Conservation (phyloP, 1,284 basidiomycete genomes). For the Inonotus hispidus region DNA sequence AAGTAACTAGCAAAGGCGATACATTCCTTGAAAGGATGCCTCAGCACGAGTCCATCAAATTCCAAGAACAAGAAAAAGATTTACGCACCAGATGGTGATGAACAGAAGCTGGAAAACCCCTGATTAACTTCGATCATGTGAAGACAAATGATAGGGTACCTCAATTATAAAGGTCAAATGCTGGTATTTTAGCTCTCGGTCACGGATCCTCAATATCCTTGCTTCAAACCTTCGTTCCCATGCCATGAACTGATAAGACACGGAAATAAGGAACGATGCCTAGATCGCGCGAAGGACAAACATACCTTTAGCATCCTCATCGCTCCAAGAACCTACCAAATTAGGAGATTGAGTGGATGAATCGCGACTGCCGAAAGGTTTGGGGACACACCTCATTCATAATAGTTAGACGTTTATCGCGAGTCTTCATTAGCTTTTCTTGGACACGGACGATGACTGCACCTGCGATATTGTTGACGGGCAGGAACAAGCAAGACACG, state of each 20-base stretch:
- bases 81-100: slow-evolving; percentile 68
- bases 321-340: slow-evolving; percentile 63
- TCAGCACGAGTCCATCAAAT: slow-evolving; percentile 15
- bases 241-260: slow-evolving; percentile 72
- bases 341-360: neutral
- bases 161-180: slow-evolving; percentile 84
- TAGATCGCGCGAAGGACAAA: neutral
- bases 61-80: neutral
- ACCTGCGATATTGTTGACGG: slow-evolving; percentile 83
- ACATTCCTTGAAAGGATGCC: slow-evolving; percentile 48
- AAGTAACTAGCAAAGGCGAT: slow-evolving; percentile 68
- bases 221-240: slow-evolving; percentile 91
- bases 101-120: slow-evolving; percentile 47
- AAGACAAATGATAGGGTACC: slow-evolving; percentile 30
- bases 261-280: neutral
- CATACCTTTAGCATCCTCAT: slow-evolving; percentile 88
- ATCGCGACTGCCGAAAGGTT: neutral
- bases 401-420: slow-evolving; percentile 83
- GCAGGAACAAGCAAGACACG: slow-evolving; percentile 79
- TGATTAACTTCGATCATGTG: neutral
- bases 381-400: slow-evolving; percentile 77
- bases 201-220: slow-evolving; percentile 66
- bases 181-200: slow-evolving; percentile 78
- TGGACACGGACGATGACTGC: slow-evolving; percentile 80
- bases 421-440: slow-evolving; percentile 86